Evolutionary conservation across 129 eudicot genomes (phyloP), one percentile per base, ranked within the genome.

Genomic region (Apium graveolens): DNA sequence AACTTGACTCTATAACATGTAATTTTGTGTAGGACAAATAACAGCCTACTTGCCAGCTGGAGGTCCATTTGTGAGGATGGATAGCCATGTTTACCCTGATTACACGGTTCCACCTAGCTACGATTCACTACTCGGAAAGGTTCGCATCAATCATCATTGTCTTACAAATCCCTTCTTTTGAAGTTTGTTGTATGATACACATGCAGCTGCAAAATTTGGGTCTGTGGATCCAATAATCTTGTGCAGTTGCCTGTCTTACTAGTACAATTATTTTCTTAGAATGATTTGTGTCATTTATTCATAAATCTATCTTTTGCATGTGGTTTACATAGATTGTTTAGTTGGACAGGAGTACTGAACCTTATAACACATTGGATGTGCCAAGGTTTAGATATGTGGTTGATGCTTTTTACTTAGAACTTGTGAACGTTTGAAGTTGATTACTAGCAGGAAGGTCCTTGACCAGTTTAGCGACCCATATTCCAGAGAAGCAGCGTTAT

Each of bases 41-140:
- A 91, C 99, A 34, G 45, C 94, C 20, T 95, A 95, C 84, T 83
- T 95, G 87, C 97, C 99, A 73, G 77, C 99, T 79, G 99, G 99
- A 83, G 97, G 99, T 79, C 97, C 99, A 80, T 95, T 91, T 80
- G 97, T 92, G 81, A 87, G 99, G 79, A 95, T 95, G 99, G 99
- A 95, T 88, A 95, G 99, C 84, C 99, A 95, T 80, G 89, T 95
- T 51, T 95, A 95, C 81, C 89, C 94, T 7, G 99, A 89, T 85
- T 95, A 95, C 45, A 92, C 87, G 74, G 99, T 95, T 82, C 99
- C 99, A 80, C 97, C 97, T 51, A 95, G 91, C 89, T 95, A 92
- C 41, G 99, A 95, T 89, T 95, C 97, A 65, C 89, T 95, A 38
- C 97, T 95, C 73, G 99, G 99, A 86, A 95, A 95, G 99, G 99